A percentile compares a stretch with the other conserved stretches of the same genome.
Conservation (phyloP, 2,329 filamentous ascomycete species). For the Ceratocystis lukuohia region DNA sequence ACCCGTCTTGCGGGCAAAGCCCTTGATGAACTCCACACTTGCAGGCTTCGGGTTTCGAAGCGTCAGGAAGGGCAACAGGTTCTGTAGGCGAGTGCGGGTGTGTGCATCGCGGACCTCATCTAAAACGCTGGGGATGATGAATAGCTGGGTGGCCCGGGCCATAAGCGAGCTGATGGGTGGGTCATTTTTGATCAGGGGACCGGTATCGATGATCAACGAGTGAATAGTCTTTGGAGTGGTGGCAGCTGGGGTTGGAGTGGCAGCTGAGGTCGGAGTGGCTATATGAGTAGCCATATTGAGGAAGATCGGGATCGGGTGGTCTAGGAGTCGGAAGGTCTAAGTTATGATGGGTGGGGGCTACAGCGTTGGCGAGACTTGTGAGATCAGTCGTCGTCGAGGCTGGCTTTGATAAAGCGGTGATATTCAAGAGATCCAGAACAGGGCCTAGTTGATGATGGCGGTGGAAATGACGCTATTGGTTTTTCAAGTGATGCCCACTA, state of each 20-base stretch:
- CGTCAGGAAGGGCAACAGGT: constrained; percentile 73
- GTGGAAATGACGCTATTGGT: background rate
- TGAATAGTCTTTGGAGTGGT: constrained; percentile 52
- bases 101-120: constrained; percentile 77
- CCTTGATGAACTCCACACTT: constrained; percentile 65
- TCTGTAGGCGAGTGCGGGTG: constrained; percentile 69
- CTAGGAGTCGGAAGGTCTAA: background rate
- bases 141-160: constrained; percentile 58
- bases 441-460: background rate
- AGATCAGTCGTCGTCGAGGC: too few species aligned
- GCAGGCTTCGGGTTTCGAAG: constrained; percentile 59
- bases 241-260: constrained; percentile 27
- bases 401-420: background rate
- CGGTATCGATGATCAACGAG: constrained; percentile 77
- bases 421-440: background rate
- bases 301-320: background rate
- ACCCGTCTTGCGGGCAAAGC: constrained; percentile 80
- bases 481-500: background rate
- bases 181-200: constrained; percentile 86
- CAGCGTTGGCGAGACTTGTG: too few species aligned
- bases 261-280: constrained; percentile 19
- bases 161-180: constrained; percentile 73
- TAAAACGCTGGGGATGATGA: constrained; percentile 76
- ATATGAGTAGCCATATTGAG: background rate
- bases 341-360: too few species aligned